Conservation (phyloP, 2,329 filamentous ascomycete genomes). For the Cytospora paraplurivora region DNA sequence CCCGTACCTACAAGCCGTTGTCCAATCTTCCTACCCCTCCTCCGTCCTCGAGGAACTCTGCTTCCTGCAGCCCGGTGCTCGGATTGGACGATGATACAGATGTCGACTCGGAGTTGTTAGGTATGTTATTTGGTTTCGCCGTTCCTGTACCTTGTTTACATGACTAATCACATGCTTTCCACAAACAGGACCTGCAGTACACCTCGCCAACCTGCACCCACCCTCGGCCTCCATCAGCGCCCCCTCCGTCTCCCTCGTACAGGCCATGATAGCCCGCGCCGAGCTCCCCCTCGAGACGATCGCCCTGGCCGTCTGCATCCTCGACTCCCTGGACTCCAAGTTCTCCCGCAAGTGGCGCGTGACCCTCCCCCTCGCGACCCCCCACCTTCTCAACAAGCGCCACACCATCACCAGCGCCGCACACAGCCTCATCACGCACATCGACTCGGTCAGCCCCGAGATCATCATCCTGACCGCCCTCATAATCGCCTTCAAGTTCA, state of each 20-base stretch:
- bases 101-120: conserved; percentile 45
- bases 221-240: conserved; percentile 61
- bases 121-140: conserved; percentile 34
- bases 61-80: conserved; percentile 46
- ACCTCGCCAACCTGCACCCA: conserved; percentile 67
- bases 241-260: conserved; percentile 61
- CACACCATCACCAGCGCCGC: conserved; percentile 50
- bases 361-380: conserved; percentile 52
- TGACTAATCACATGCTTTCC: conserved; percentile 24
- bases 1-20: conserved; percentile 63
- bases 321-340: conserved; percentile 64
- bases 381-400: conserved; percentile 41
- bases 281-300: conserved; percentile 62
- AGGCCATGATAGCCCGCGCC: conserved; percentile 61
- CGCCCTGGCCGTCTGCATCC: conserved; percentile 66
- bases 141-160: conserved; percentile 29
- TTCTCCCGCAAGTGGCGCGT: conserved; percentile 66
- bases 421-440: conserved; percentile 45
- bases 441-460: conserved; percentile 64
- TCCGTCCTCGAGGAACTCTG: conserved; percentile 52
- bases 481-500: conserved; percentile 66
- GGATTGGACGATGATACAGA: conserved; percentile 49
- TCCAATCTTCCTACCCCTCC: conserved; percentile 70
- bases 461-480: conserved; percentile 64
- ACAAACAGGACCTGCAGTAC: conserved; percentile 61